Base-by-base conservation (phyloP, 768 basidiomycete species). In the Mycena venus region DNA sequence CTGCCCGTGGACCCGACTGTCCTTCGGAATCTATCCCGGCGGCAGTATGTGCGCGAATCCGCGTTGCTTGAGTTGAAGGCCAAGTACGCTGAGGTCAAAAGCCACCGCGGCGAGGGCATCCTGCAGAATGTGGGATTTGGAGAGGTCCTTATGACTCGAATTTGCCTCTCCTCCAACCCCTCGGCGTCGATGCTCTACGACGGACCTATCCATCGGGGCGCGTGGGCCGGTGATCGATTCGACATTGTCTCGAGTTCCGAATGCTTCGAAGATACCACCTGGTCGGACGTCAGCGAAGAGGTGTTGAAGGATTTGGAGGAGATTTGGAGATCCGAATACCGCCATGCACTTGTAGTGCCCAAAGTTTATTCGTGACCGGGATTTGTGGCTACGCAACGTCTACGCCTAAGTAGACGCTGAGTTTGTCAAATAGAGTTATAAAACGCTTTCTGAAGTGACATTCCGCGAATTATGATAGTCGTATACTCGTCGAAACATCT, bases 191-290 rank as follows among this genome's bases (percentile, higher is more conserved):
- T 72, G 75, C 7, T 6, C 3, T 72, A 69, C 47, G 73, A 65
- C 2, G 73, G 61, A 4, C 31, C 44, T 15, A 61, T 79, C 27
- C 72, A 79, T 44, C 75, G 75, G 11, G 78, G 78, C n/a, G n/a
- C n/a, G n/a, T n/a, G n/a, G n/a, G 78, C 78, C 12, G 78, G 78
- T 2, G 75, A 79, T 70, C 68, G 77, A 2, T 78, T 79, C 55
- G 77, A 71, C 34, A 68, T 78, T 25, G 68, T 72, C 12, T 6
- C 10, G 21, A 34, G 29, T 38, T 10, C 32, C 14, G 68, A 55
- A n/a, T 14, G 23, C 10, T 4, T 56, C 19, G 62, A 34, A 0
- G 70, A 53, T 27, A 31, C n/a, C 5, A 27, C n/a, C 17, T 70
- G 69, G 69, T 14, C 23, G 7, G 69, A 70, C 21, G 62, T 38